Percentiles rank a stretch among this genome's conserved stretches.
These are phyloP conservation scores for Penicillium mononematosum DNA, from an alignment of 495 filamentous ascomycete species.

Conservation along the genomic window DNA sequence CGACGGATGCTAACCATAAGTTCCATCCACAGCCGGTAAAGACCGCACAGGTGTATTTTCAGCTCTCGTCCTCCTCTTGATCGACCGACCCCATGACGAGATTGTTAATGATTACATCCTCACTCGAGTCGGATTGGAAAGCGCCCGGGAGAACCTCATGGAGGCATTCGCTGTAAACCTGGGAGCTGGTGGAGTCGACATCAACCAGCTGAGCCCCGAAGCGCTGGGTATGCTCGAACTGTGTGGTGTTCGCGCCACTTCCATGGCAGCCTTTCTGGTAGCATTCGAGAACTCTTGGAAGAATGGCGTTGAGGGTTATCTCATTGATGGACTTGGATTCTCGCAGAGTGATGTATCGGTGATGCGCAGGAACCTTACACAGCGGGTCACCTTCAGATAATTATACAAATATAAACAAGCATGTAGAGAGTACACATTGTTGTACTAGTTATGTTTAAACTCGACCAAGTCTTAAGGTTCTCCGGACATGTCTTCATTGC, in stretches of 20 bases:
- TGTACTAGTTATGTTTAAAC: too few species aligned
- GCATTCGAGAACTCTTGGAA: conserved; percentile 26
- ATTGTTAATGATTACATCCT: conserved; percentile 52
- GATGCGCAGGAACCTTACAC: conserved; percentile 23
- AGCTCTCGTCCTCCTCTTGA: conserved; percentile 55
- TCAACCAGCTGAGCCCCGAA: conserved; percentile 24
- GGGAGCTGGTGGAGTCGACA: conserved; percentile 12
- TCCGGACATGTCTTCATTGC: too few species aligned
- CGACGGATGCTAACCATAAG: conserved; percentile 1
- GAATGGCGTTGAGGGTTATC: conserved; percentile 23
- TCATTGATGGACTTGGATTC: conserved; percentile 26
- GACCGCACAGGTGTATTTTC: conserved; percentile 64
- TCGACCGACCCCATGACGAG: conserved; percentile 43
- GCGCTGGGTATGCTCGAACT: conserved; percentile 29
- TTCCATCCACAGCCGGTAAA: conserved; percentile 50
- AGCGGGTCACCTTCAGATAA: background rate
- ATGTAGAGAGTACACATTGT: background rate
- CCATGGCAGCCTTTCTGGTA: conserved; percentile 34
- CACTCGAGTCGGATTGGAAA: conserved; percentile 32
- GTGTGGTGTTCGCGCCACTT: conserved; percentile 26
- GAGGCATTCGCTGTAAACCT: conserved; percentile 19
- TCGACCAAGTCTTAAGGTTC: too few species aligned
- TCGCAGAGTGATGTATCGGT: conserved; percentile 11
- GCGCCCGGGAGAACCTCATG: conserved; percentile 25
- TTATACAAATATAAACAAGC: background rate